phyloP scores from a whole-genome alignment of 2,329 filamentous ascomycete genomes.

The Penicillium sp. region DNA sequence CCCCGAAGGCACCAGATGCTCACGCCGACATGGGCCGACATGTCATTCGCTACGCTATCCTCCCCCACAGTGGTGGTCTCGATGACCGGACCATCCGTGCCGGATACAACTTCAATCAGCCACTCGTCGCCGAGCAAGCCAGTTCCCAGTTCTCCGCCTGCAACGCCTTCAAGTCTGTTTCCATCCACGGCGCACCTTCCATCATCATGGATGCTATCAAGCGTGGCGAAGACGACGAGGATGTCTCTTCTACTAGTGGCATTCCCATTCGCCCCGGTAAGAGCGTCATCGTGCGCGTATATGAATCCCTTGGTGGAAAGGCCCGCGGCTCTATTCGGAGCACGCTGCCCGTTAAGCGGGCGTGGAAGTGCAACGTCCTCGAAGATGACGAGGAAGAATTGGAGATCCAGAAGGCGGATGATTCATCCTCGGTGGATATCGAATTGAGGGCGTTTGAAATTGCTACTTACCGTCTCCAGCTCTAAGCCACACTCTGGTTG shows the following conservation, averaged over 20 bases:
- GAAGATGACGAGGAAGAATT: conserved; percentile 78
- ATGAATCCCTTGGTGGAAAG: conserved; percentile 81
- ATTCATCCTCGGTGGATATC: conserved; percentile 51
- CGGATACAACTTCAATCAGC: conserved; percentile 86
- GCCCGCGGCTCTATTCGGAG: conserved; percentile 66
- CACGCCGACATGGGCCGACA: conserved; percentile 93
- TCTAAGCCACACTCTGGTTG: conserved; percentile 31
- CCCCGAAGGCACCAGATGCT: conserved; percentile 86
- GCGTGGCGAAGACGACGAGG: conserved; percentile 82
- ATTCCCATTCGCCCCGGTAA: conserved; percentile 63
- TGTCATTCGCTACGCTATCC: conserved; percentile 80
- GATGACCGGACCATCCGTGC: conserved; percentile 70
- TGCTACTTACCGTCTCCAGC: conserved; percentile 66
- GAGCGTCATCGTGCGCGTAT: conserved; percentile 78
- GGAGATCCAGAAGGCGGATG: conserved; percentile 41
- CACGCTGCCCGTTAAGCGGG: conserved; percentile 65
- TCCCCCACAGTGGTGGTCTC: conserved; percentile 73
- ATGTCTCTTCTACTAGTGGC: conserved; percentile 54
- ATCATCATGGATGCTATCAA: conserved; percentile 86
- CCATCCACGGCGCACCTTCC: conserved; percentile 60
- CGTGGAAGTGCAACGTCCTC: conserved; percentile 76
- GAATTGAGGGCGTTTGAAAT: conserved; percentile 77
- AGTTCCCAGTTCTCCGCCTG: conserved; percentile 7
- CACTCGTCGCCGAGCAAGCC: conserved; percentile 54
- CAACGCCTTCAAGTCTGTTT: conserved; percentile 52